These are phyloP conservation scores for Leucoagaricus sp. DNA, from an alignment of 1,284 basidiomycete species.

Conservation along the genomic window DNA sequence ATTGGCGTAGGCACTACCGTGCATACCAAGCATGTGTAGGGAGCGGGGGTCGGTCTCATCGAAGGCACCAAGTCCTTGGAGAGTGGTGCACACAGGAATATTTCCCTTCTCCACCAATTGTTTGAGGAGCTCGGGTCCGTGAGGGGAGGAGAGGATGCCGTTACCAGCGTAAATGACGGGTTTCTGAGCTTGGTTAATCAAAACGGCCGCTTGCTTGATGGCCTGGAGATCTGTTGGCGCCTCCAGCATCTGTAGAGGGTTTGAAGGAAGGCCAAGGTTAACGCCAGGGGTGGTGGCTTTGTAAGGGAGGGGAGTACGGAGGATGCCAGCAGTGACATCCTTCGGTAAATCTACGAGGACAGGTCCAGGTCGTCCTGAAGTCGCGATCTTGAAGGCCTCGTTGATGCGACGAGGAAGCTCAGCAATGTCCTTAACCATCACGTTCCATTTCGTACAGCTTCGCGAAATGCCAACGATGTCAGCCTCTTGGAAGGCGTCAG, in stretches of 20 bases:
- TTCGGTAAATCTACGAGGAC: constrained; percentile 98
- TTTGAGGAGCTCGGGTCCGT: constrained; percentile 84
- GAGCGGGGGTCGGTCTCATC: constrained; percentile 89
- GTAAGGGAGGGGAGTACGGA: constrained; percentile 85
- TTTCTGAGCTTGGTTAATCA: constrained; percentile 91
- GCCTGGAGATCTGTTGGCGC: constrained; percentile 64
- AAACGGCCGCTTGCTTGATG: constrained; percentile 82
- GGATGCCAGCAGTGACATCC: constrained; percentile 93
- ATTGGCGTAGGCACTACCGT: constrained; percentile 97
- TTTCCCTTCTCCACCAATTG: constrained; percentile 84
- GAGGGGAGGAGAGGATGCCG: constrained; percentile 82
- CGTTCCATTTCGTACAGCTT: constrained; percentile 99
- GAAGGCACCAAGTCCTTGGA: constrained; percentile 95
- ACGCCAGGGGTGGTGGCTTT: constrained; percentile 87
- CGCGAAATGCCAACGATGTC: constrained; percentile 96
- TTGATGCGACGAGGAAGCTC: constrained; percentile 96
- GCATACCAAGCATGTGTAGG: constrained; percentile 99
- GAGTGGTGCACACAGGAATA: constrained; percentile 96
- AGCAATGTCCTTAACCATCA: constrained; percentile 98
- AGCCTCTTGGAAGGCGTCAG: constrained; percentile 98
- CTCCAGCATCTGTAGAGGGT: constrained; percentile 62
- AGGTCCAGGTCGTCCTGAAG: constrained; percentile 93
- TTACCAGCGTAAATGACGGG: constrained; percentile 96
- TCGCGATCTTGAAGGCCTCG: constrained; percentile 99
- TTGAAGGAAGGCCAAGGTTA: constrained; percentile 76